These are phyloP conservation scores for Phytophthora boehmeriae DNA, from an alignment of 352 stramenopile genomes.

Conservation along the genomic window DNA sequence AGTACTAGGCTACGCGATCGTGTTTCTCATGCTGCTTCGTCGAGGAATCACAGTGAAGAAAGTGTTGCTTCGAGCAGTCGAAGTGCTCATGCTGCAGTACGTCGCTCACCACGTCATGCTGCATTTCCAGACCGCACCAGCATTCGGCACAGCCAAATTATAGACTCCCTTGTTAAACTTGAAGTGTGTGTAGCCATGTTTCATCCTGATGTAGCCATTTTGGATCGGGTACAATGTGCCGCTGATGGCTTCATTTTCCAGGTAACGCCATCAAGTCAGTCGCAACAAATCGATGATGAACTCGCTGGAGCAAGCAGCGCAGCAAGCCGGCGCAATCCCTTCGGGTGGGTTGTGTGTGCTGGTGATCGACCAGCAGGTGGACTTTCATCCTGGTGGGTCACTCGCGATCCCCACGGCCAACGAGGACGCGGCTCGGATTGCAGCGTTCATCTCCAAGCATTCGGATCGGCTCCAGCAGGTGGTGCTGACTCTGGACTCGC, in stretches of 20 bases:
- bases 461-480: conserved; percentile 73
- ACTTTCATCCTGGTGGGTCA: conserved; percentile 96
- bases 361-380: conserved; percentile 95
- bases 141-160: conserved; percentile 35
- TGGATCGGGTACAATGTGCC: background rate
- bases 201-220: background rate
- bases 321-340: conserved; percentile 40
- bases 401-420: conserved; percentile 95
- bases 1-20: conserved; percentile 52
- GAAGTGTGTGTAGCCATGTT: background rate
- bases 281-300: conserved; percentile 29
- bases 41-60: conserved; percentile 52
- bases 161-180: conserved; percentile 16
- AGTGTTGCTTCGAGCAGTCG: conserved; percentile 54
- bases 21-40: conserved; percentile 62
- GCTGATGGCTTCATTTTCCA: conserved; percentile 17
- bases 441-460: conserved; percentile 85
- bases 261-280: conserved; percentile 2
- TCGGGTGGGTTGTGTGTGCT: conserved; percentile 81
- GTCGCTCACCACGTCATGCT: conserved; percentile 54
- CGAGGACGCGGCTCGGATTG: conserved; percentile 90
- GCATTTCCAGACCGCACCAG: conserved; percentile 45
- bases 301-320: conserved; percentile 36
- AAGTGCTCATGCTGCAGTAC: conserved; percentile 68
- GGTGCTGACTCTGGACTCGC: conserved; percentile 96